phyloP scores from a whole-genome alignment of 73 alveolate species.

The Durusdinium trenchii region DNA sequence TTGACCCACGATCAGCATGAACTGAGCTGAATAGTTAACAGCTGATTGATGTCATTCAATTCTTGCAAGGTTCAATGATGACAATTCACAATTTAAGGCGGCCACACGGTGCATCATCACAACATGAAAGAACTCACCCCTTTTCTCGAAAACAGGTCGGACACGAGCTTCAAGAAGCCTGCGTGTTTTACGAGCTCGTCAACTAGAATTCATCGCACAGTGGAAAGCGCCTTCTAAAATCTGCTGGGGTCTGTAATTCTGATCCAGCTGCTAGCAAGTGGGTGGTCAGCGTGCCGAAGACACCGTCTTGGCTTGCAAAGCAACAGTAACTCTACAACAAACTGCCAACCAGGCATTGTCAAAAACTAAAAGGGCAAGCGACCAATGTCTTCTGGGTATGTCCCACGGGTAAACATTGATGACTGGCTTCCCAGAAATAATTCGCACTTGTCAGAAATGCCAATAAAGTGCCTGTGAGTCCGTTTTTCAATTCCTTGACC shows the following conservation, averaged over 20 bases:
- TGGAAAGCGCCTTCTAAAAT: background rate
- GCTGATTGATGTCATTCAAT: too few species aligned
- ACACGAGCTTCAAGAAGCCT: background rate
- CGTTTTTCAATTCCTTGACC: background rate
- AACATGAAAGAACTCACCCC: conserved; percentile 23
- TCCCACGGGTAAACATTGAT: background rate
- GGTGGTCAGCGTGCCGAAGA: background rate
- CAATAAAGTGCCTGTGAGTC: background rate
- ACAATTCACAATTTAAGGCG: too few species aligned
- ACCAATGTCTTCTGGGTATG: background rate
- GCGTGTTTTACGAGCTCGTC: background rate
- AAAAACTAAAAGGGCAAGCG: background rate
- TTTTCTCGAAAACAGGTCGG: background rate
- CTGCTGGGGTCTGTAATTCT: background rate
- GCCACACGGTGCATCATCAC: background rate
- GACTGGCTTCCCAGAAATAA: background rate
- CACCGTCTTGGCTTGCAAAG: background rate
- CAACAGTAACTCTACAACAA: too few species aligned
- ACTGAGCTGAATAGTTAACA: too few species aligned
- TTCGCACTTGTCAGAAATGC: background rate
- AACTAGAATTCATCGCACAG: background rate
- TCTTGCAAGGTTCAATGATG: too few species aligned
- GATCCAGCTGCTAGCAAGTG: background rate
- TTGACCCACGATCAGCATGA: background rate
- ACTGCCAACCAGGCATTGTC: background rate